Percentiles rank a stretch among this genome's conserved stretches.
Evolutionary conservation across 108 stramenopile genomes (phyloP).

Genomic region (Nitzschia inconspicua): DNA sequence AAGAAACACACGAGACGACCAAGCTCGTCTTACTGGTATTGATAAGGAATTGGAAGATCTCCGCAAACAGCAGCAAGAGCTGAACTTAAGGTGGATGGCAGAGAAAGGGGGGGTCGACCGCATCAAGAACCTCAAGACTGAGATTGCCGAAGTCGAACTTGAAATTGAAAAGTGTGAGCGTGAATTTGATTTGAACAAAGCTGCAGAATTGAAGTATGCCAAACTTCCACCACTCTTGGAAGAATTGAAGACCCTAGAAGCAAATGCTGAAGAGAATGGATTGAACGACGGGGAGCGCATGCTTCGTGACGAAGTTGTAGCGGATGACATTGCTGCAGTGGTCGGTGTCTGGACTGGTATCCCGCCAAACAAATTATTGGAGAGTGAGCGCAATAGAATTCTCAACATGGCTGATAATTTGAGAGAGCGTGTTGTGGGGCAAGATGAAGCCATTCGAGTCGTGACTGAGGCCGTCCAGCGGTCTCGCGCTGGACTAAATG

Average conservation of each 20-base stretch:
- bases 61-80: slow-evolving; percentile 59
- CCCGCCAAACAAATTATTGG: slow-evolving; percentile 84
- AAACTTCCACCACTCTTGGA: slow-evolving; percentile 79
- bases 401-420: slow-evolving; percentile 88
- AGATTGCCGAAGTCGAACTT: slow-evolving; percentile 79
- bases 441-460: slow-evolving; percentile 89
- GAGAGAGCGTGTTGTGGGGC: slow-evolving; percentile 87
- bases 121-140: slow-evolving; percentile 78
- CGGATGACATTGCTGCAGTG: slow-evolving; percentile 93
- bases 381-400: slow-evolving; percentile 90
- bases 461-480: slow-evolving; percentile 91
- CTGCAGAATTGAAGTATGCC: slow-evolving; percentile 93
- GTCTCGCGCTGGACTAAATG: slow-evolving; percentile 89
- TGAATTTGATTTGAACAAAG: slow-evolving; percentile 91
- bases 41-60: slow-evolving; percentile 71
- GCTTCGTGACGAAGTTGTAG: slow-evolving; percentile 89
- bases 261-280: slow-evolving; percentile 20
- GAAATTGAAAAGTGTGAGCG: slow-evolving; percentile 93
- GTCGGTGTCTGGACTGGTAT: slow-evolving; percentile 94
- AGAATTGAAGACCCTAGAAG: slow-evolving; percentile 57
- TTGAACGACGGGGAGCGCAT: slow-evolving; percentile 43
- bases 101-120: slow-evolving; percentile 81
- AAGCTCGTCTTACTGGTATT: slow-evolving; percentile 59
- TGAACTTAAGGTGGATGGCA: slow-evolving; percentile 81
- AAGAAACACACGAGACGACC: slow-evolving; percentile 26